phyloP scores from a whole-genome alignment of 2,329 filamentous ascomycete species.

The Neonectria coccinea region DNA sequence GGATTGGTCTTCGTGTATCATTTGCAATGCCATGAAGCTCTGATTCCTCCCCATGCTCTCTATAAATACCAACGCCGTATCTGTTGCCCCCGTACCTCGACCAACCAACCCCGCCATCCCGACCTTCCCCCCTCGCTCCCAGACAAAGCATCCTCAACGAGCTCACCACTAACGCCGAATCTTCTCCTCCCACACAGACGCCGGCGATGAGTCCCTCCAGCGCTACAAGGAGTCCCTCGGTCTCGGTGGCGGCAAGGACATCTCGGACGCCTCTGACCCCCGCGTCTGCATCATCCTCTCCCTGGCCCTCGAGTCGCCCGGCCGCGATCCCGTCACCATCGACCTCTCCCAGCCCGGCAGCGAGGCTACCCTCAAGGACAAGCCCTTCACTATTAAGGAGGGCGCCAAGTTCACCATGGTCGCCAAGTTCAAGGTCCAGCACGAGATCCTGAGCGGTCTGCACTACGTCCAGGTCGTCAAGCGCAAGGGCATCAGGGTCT shows the following conservation, averaged over 20 bases:
- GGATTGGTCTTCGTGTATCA: not conserved
- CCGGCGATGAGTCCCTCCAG: slow-evolving; percentile 91
- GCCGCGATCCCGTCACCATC: slow-evolving; percentile 87
- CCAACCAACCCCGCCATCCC: slow-evolving; percentile 25
- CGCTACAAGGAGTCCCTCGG: slow-evolving; percentile 98
- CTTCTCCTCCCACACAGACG: slow-evolving; percentile 57
- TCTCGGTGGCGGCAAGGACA: slow-evolving; percentile 77
- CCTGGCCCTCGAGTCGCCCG: slow-evolving; percentile 87
- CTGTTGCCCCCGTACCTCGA: slow-evolving; percentile 4
- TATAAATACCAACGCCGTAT: not conserved
- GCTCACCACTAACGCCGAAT: slow-evolving; percentile 36
- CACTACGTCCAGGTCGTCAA: slow-evolving; percentile 97
- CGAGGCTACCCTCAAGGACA: slow-evolving; percentile 82
- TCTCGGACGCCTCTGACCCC: slow-evolving; percentile 82
- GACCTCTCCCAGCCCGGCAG: slow-evolving; percentile 82
- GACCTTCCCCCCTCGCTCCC: not conserved
- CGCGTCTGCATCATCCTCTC: slow-evolving; percentile 94
- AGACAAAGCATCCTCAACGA: slow-evolving; percentile 2
- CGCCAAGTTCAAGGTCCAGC: slow-evolving; percentile 93
- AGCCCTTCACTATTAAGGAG: slow-evolving; percentile 98
- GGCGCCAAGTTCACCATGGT: slow-evolving; percentile 94
- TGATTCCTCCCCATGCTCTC: slow-evolving; percentile 2
- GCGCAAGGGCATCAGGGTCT: slow-evolving; percentile 85
- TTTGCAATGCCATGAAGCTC: not conserved
- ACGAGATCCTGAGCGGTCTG: slow-evolving; percentile 93